Evolutionary conservation across 805 yeast species (phyloP).

Genomic region (Priceomyces haplophilus): DNA sequence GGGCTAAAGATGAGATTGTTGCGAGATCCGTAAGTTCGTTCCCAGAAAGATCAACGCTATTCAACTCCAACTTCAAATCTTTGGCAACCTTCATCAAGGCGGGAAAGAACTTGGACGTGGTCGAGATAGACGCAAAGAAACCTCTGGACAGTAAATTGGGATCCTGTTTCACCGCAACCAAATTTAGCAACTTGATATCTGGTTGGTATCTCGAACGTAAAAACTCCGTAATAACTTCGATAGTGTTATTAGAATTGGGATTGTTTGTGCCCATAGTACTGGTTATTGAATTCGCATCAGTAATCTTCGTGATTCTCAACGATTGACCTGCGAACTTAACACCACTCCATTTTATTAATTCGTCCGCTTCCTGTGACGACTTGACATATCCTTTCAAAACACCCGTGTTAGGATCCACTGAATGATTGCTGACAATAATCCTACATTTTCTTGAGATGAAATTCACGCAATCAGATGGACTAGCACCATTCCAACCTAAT

Average conservation of each 20-base stretch:
- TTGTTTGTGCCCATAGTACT: constrained; percentile 10
- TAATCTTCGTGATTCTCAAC: constrained; percentile 48
- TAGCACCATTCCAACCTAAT: constrained; percentile 79
- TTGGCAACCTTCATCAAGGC: constrained; percentile 83
- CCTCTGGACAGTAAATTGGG: constrained; percentile 58
- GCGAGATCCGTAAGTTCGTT: constrained; percentile 61
- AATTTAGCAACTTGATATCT: constrained; percentile 61
- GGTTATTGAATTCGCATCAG: constrained; percentile 14
- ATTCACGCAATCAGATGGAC: constrained; percentile 60
- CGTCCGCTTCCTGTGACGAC: constrained; percentile 53
- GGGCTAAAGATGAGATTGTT: constrained; percentile 61
- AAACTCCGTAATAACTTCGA: constrained; percentile 60
- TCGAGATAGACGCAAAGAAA: constrained; percentile 55
- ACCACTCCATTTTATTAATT: constrained; percentile 64
- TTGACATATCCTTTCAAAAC: constrained; percentile 59
- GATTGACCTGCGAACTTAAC: constrained; percentile 75
- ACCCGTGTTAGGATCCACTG: constrained; percentile 47
- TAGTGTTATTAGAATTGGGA: constrained; percentile 37
- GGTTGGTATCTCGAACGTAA: constrained; percentile 66
- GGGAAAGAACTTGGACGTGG: constrained; percentile 79
- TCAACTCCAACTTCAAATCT: constrained; percentile 53
- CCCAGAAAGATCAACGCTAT: constrained; percentile 63
- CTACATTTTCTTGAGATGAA: constrained; percentile 69
- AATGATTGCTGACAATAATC: constrained; percentile 51
- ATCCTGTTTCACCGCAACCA: constrained; percentile 64